Conservation (phyloP, 2,329 filamentous ascomycete species). For the Neoscytalidium dimidiatum region DNA sequence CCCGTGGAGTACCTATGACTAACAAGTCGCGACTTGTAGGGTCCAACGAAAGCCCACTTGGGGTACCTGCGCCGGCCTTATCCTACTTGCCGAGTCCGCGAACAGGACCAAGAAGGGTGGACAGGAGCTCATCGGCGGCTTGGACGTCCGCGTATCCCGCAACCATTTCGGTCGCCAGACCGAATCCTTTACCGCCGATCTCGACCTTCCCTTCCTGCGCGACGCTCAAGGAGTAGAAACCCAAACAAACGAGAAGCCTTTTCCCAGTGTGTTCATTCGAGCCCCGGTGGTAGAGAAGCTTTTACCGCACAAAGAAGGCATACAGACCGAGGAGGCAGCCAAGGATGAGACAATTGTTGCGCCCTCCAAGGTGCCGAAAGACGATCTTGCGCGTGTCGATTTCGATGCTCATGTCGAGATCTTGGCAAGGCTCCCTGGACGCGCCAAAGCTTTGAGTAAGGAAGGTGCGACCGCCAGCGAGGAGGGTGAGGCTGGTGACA, state of each 20-base stretch:
- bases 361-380: slow-evolving; percentile 53
- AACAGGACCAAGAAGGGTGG: slow-evolving; percentile 88
- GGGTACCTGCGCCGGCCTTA: slow-evolving; percentile 95
- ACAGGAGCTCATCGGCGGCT: slow-evolving; percentile 88
- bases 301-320: slow-evolving; percentile 54
- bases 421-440: slow-evolving; percentile 58
- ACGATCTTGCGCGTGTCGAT: slow-evolving; percentile 46
- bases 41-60: slow-evolving; percentile 79
- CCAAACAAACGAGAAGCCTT: slow-evolving; percentile 49
- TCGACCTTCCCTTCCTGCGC: slow-evolving; percentile 71
- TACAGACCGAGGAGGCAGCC: slow-evolving; percentile 53
- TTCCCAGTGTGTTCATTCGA: slow-evolving; percentile 87
- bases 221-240: slow-evolving; percentile 30
- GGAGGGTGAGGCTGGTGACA: slow-evolving; percentile 63
- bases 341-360: slow-evolving; percentile 58
- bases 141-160: slow-evolving; percentile 86
- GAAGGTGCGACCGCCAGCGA: slow-evolving; percentile 49
- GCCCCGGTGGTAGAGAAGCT: slow-evolving; percentile 90
- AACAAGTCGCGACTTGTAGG: slow-evolving; percentile 46
- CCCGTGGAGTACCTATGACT: not conserved
- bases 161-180: slow-evolving; percentile 95
- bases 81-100: slow-evolving; percentile 83
- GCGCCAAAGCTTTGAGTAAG: slow-evolving; percentile 51
- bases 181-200: slow-evolving; percentile 80
- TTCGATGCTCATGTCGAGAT: slow-evolving; percentile 57